Evolutionary conservation across 2,329 filamentous ascomycete genomes (phyloP), one percentile per base, ranked within the genome.

Genomic region (Aureobasidium melanogenum): DNA sequence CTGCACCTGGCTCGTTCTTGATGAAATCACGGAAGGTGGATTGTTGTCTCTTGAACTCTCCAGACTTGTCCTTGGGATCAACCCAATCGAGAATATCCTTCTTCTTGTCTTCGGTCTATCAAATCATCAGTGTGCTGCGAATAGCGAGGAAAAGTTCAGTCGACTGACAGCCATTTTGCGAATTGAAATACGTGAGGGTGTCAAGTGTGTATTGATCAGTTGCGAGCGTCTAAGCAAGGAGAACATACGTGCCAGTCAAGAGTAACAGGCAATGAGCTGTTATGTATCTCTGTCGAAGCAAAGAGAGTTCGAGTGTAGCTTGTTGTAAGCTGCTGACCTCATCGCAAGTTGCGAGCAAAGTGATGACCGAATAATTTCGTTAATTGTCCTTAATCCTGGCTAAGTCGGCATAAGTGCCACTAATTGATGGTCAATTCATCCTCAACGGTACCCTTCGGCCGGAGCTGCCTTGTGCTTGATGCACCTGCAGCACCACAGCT

Each of bases 11-110:
- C 67, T 89, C 84, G 64, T 81, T 83, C 34, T 88, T 90, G 73
- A 96, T 88, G 74, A 79, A 89, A 73, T 88, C 84, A 63, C 94
- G 86, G 77, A 97, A 97, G 60, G 85, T 82, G 63, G 89, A 94
- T 64, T 82, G 81, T 73, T 91, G 89, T 64, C 93, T 87, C 79
- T 96, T 96, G 82, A 96, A 97, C 76, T 97, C 91, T 74, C 93
- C 93, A 19, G 84, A 84, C 71, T 85, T 88, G 78, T 94, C 89
- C 68, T 80, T 81, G 48, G 84, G 87, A 64, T 84, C 81, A 57
- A 94, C 91, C 91, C 91, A 96, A 69, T 93, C 84, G 48, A 91
- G 92, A 72, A 96, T 90, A 22, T 68, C 64, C 59, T 70, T 65
- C 63, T 72, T 68, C 44, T 67, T 64, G 47, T 67, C 64, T 50